Percentiles rank a stretch among this genome's conserved stretches.
Evolutionary conservation across 495 filamentous ascomycete genomes (phyloP).

Genomic region (Penicillium canariense): DNA sequence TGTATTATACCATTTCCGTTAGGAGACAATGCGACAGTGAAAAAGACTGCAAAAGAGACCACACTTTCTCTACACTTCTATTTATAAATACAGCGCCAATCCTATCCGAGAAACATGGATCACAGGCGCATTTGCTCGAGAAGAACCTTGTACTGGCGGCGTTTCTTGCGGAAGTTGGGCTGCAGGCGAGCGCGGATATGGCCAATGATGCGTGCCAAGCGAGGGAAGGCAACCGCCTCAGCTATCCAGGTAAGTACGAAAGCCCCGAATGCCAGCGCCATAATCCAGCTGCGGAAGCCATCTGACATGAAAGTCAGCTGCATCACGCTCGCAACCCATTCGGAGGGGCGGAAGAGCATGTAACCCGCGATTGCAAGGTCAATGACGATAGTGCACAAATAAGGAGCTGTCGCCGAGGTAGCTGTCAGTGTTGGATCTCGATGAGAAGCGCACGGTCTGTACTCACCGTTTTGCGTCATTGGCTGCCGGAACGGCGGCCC

Average conservation of each 20-base stretch:
- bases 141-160: conserved; percentile 85
- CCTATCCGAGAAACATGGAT: conserved; percentile 14
- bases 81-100: conserved; percentile 17
- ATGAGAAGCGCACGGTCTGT: not conserved
- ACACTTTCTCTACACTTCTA: conserved; percentile 9
- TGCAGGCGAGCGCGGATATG: conserved; percentile 52
- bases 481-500: conserved; percentile 84
- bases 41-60: conserved; percentile 8
- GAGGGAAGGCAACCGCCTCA: conserved; percentile 68
- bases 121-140: conserved; percentile 63
- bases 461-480: conserved; percentile 75
- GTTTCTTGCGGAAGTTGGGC: conserved; percentile 61
- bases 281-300: conserved; percentile 67
- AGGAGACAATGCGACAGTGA: conserved; percentile 12
- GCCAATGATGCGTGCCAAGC: conserved; percentile 67
- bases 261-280: conserved; percentile 64
- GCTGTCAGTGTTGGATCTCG: not conserved
- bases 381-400: conserved; percentile 71
- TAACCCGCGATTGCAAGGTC: conserved; percentile 64
- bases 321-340: conserved; percentile 72
- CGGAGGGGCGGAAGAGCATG: conserved; percentile 72
- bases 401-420: conserved; percentile 51
- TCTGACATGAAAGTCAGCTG: conserved; percentile 73
- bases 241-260: conserved; percentile 65
- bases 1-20: conserved; percentile 30